Evolutionary conservation across 176 grass and related monocot species (phyloP).

Genomic region (Cenchrus americanus): DNA sequence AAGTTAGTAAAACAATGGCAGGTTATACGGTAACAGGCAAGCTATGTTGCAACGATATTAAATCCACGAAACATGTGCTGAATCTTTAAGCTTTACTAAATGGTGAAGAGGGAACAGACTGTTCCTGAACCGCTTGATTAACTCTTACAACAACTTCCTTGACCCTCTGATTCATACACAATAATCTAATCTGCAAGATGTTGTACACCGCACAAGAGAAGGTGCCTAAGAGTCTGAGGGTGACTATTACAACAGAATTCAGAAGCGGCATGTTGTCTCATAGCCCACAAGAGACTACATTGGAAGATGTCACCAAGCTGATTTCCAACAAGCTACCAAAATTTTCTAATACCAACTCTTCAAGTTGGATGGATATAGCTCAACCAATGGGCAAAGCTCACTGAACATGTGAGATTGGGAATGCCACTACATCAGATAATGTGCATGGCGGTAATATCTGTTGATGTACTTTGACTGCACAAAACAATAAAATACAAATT

Average conservation of each 20-base stretch:
- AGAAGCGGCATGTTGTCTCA: neutral
- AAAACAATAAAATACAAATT: conserved; percentile 14
- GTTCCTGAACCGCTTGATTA: conserved; percentile 42
- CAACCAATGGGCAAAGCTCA: neutral
- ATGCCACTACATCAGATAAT: conserved; percentile 53
- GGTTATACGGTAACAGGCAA: neutral
- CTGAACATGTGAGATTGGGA: neutral
- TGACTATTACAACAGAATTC: conserved; percentile 24
- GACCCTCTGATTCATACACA: conserved; percentile 24
- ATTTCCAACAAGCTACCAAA: conserved; percentile 20
- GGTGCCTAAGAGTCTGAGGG: conserved; percentile 8
- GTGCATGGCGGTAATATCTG: conserved; percentile 73
- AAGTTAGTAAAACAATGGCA: neutral
- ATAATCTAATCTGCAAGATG: conserved; percentile 21
- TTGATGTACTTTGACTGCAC: conserved; percentile 70
- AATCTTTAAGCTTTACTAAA: conserved; percentile 26
- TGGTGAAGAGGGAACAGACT: conserved; percentile 16
- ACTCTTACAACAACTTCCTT: conserved; percentile 29
- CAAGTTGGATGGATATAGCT: conserved; percentile 38
- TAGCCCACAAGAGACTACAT: neutral
- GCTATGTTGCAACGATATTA: neutral
- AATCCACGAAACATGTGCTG: neutral
- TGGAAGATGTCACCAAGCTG: conserved; percentile 19
- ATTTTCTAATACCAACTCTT: conserved; percentile 18
- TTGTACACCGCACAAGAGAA: conserved; percentile 23